Evolutionary conservation across 345 rosid genomes (phyloP).

Genomic region (Mallotus nudiflorus): DNA sequence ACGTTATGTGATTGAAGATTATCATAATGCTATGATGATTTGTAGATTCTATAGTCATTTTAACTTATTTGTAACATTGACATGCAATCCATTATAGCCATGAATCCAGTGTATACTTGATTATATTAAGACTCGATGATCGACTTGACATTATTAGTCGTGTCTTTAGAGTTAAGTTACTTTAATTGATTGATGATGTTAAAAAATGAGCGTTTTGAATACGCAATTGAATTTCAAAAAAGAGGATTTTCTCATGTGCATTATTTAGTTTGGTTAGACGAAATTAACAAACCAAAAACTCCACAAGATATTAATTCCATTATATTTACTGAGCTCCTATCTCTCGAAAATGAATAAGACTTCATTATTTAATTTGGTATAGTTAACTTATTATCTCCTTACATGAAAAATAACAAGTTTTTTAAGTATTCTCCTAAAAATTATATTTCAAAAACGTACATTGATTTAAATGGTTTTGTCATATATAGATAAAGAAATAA

Average conservation of each 20-base stretch:
- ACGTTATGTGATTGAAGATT: not conserved
- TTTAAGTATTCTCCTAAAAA: not conserved
- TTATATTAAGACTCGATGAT: not conserved
- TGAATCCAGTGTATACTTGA: not conserved
- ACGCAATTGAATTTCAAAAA: slow-evolving; percentile 10
- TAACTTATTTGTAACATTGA: not conserved
- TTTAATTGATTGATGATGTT: not conserved
- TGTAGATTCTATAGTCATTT: not conserved
- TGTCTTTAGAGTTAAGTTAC: not conserved
- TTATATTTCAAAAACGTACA: not conserved
- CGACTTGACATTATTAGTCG: not conserved
- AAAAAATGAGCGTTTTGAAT: not conserved
- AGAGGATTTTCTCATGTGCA: not conserved
- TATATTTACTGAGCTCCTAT: not conserved
- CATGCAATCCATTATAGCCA: not conserved
- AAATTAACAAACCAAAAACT: not conserved
- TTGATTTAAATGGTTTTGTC: not conserved
- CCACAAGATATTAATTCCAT: not conserved
- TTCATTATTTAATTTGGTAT: not conserved
- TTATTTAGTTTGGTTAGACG: not conserved
- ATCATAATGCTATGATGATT: not conserved
- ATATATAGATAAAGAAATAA: not conserved
- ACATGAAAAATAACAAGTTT: not conserved
- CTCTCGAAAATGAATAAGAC: not conserved
- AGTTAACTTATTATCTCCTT: not conserved